phyloP scores from a whole-genome alignment of 202 grass and related monocot genomes.

The Cymbopogon flexuosus region DNA sequence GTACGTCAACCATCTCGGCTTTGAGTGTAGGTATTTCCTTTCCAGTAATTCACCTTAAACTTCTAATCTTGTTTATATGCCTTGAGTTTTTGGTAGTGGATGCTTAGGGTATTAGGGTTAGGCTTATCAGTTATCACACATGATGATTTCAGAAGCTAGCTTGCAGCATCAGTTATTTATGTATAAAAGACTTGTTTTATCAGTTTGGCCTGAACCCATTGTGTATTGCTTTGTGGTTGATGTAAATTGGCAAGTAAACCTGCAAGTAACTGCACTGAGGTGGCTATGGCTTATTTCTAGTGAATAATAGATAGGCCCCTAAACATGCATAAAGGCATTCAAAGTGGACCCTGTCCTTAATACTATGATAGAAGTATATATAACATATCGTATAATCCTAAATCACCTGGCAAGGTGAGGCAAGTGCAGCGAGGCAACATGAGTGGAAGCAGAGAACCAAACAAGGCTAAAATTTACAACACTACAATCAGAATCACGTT shows the following conservation, averaged over 20 bases:
- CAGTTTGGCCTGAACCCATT: not conserved
- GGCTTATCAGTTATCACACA: not conserved
- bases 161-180: constrained; percentile 11
- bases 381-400: not conserved
- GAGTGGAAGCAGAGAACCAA: not conserved
- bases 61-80: constrained; percentile 2
- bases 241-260: constrained; percentile 1
- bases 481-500: not conserved
- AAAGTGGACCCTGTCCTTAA: not conserved
- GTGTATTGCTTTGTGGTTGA: constrained; percentile 6
- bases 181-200: not conserved
- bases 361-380: not conserved
- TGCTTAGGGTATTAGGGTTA: not conserved
- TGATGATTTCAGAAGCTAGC: not conserved
- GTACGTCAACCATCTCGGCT: constrained; percentile 80
- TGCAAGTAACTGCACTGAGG: not conserved
- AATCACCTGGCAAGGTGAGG: not conserved
- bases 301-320: not conserved
- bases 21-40: constrained; percentile 84
- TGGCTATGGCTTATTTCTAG: constrained; percentile 3
- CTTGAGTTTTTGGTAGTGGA: constrained; percentile 7
- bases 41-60: constrained; percentile 25
- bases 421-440: not conserved
- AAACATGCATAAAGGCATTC: not conserved
- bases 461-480: not conserved